Base-by-base conservation (phyloP, 805 yeast genomes). In the Yarrowia sp. region DNA sequence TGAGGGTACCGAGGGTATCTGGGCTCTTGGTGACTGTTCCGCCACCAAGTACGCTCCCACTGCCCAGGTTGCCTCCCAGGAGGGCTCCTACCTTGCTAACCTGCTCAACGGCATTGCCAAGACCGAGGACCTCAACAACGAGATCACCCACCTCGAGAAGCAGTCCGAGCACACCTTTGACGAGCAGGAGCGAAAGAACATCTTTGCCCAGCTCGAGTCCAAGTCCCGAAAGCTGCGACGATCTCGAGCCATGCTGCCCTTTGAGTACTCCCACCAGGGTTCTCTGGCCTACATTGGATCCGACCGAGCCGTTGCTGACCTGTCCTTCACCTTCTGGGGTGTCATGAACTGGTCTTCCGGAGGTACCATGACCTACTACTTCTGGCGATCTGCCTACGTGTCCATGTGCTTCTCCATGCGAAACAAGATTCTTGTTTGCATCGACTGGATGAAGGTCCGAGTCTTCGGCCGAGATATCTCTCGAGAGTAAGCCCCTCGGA, bases 21-120 rank as follows among this genome's bases (percentile, higher is more conserved):
- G 84, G 79, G 98, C 97, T 63, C 81, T 93, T 69, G 98, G 98
- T 78, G 98, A 93, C 82, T 93, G 98, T 82, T 91, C 98, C 46
- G 83, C 86, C 71, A 90, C 95, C 72, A 91, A 91, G 77, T 87
- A 87, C 74, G 95, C 97, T 52, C 98, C 98, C 74, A 93, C 98
- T 71, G 98, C 98, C 35, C 98, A 93, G 84, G 98, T 92, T 69
- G 98, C 98, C 50, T 87, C 92, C 81, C 98, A 93, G 83, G 91
- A 93, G 81, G 98, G 97, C 78, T 82, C 84, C 69, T 93, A 86
- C 80, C 85, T 93, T 73, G 95, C 93, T 69, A 81, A 82, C 42
- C 86, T 87, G 72, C 89, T 93, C 79, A 84, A 85, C 77, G 88
- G 84, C 73, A 71, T 79, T 45, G 82, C 82, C 61, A 72, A 74